Conservation (phyloP, 1,284 basidiomycete species). For the Cutaneotrichosporon sp. region DNA sequence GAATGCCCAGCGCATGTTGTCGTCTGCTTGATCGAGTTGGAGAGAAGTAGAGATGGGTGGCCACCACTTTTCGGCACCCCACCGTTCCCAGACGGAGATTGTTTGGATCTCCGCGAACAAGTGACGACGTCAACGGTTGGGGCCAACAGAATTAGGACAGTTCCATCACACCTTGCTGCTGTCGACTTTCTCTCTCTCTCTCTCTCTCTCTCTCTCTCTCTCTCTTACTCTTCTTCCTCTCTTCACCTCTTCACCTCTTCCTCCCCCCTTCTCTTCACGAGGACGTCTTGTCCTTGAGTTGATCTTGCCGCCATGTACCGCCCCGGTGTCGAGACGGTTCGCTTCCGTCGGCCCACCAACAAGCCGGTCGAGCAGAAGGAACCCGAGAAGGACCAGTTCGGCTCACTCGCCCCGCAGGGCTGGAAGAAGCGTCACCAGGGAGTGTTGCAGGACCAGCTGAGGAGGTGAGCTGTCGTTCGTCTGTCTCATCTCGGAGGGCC, state of each 20-base stretch:
- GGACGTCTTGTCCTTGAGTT: background rate
- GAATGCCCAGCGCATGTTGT: slow-evolving; percentile 20
- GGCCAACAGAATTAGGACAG: background rate
- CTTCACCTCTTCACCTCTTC: background rate
- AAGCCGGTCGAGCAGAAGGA: slow-evolving; percentile 18
- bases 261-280: background rate
- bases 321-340: slow-evolving; percentile 51
- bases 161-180: too few relatives aligned
- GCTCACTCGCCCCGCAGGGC: slow-evolving; percentile 38
- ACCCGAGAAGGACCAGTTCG: slow-evolving; percentile 47
- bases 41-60: background rate
- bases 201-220: background rate
- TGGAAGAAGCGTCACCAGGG: slow-evolving; percentile 53
- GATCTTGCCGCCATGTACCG: slow-evolving; percentile 17
- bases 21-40: background rate
- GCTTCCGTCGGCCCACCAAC: slow-evolving; percentile 49
- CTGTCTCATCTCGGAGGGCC: background rate
- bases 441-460: slow-evolving; percentile 51
- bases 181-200: background rate
- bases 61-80: background rate
- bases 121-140: slow-evolving; percentile 3
- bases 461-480: slow-evolving; percentile 39
- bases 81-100: background rate
- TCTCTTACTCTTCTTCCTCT: background rate
- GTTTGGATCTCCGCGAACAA: background rate